phyloP scores from a whole-genome alignment of 176 grass and related monocot genomes.

The Cenchrus purpureus region DNA sequence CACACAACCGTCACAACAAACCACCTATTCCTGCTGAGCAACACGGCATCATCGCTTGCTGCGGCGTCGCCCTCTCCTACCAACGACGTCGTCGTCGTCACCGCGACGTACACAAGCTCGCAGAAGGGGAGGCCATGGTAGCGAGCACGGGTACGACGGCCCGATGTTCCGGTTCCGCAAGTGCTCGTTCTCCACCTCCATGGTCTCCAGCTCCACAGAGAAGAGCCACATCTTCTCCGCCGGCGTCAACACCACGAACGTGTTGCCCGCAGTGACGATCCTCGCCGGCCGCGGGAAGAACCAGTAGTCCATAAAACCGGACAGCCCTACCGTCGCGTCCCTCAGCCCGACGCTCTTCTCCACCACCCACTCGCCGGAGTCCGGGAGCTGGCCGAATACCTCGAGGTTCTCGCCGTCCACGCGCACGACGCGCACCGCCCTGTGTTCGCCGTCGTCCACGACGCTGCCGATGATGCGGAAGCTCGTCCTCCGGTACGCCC shows the following conservation, averaged over 20 bases:
- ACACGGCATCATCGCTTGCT: too few relatives aligned
- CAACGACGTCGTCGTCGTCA: background rate
- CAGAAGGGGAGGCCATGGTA: conserved; percentile 1
- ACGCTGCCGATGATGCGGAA: conserved; percentile 5
- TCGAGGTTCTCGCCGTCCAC: background rate
- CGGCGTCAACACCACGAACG: conserved; percentile 11
- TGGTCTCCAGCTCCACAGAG: conserved; percentile 21
- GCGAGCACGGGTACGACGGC: background rate
- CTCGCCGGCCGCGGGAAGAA: background rate
- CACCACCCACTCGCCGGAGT: background rate
- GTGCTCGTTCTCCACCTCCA: conserved; percentile 1
- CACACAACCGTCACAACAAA: too few relatives aligned
- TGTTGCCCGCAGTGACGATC: background rate
- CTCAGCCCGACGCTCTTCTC: background rate
- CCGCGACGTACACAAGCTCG: background rate
- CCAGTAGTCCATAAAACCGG: background rate
- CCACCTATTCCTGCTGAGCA: too few relatives aligned
- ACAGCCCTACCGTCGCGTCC: background rate
- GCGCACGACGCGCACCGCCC: background rate
- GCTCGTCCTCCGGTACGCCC: background rate
- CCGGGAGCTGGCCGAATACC: background rate
- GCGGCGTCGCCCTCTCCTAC: too few relatives aligned
- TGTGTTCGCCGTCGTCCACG: background rate
- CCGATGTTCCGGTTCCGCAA: background rate
- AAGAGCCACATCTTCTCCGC: background rate